A percentile compares a stretch with the other conserved stretches of the same genome.
Conservation (phyloP, 768 basidiomycete genomes). For the Holtermannia corniformis region DNA sequence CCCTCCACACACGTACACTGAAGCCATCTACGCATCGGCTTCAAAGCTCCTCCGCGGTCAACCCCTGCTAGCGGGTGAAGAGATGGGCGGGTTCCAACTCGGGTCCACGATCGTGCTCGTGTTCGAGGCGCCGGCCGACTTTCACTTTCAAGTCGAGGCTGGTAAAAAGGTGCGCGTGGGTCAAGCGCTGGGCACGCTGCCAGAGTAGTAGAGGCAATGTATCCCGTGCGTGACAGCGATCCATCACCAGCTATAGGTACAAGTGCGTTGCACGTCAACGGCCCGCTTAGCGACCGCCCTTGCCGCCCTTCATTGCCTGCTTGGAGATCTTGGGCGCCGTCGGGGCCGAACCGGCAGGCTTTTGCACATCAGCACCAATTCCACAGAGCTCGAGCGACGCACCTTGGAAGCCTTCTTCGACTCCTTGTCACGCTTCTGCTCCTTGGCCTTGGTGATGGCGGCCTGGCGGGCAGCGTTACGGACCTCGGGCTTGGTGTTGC, state of each 20-base stretch:
- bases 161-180: conserved; percentile 85
- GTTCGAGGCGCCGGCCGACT: conserved; percentile 82
- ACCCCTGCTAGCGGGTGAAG: conserved; percentile 74
- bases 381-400: conserved; percentile 45
- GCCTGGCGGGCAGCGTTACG: conserved; percentile 69
- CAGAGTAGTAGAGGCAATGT: not conserved
- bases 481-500: conserved; percentile 81
- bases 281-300: conserved; percentile 38
- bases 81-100: conserved; percentile 95
- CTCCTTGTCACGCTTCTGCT: conserved; percentile 95
- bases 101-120: conserved; percentile 94
- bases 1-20: conserved; percentile 76
- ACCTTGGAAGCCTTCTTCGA: conserved; percentile 57
- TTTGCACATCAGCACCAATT: not conserved
- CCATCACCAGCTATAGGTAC: not conserved
- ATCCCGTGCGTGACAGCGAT: not conserved
- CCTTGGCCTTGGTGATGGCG: conserved; percentile 88
- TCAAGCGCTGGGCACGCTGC: conserved; percentile 56
- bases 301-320: conserved; percentile 82
- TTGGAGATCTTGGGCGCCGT: conserved; percentile 79
- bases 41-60: conserved; percentile 77
- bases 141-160: conserved; percentile 63
- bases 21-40: conserved; percentile 81
- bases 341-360: conserved; percentile 42
- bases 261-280: not conserved